Evolutionary conservation across 1,139 yeast species (phyloP).

Genomic region (Yamadazyma diospyri): DNA sequence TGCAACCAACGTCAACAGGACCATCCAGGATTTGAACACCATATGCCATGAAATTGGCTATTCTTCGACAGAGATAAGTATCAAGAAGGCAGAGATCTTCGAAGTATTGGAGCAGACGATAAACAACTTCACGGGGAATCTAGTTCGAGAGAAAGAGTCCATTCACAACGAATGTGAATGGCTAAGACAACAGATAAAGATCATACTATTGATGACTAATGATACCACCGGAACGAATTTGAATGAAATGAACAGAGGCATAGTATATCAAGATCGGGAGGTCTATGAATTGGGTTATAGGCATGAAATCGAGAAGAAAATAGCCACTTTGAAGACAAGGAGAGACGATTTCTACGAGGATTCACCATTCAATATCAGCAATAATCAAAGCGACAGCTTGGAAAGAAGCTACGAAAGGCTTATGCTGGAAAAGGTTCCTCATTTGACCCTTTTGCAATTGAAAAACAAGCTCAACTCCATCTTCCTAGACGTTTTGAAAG

Average conservation of each 20-base stretch:
- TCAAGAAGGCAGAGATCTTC: constrained; percentile 38
- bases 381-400: constrained; percentile 16
- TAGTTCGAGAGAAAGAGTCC: constrained; percentile 35
- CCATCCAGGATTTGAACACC: constrained; percentile 30
- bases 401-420: constrained; percentile 25
- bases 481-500: constrained; percentile 32
- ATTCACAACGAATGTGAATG: constrained; percentile 47
- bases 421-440: constrained; percentile 25
- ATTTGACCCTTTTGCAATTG: constrained; percentile 29
- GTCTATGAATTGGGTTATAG: constrained; percentile 32
- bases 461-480: constrained; percentile 32
- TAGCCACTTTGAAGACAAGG: constrained; percentile 18
- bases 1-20: constrained; percentile 28
- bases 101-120: constrained; percentile 40
- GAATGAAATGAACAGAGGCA: constrained; percentile 25
- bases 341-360: constrained; percentile 23
- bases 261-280: constrained; percentile 27
- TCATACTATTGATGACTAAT: constrained; percentile 40
- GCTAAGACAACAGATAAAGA: constrained; percentile 42
- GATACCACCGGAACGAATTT: constrained; percentile 33
- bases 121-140: constrained; percentile 26
- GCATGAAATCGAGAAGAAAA: constrained; percentile 23
- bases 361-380: constrained; percentile 27
- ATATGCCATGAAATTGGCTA: constrained; percentile 41
- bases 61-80: constrained; percentile 29